A percentile compares a stretch with the other conserved stretches of the same genome.
phyloP scores from a whole-genome alignment of 495 filamentous ascomycete species.

The Penicillium salamii region DNA sequence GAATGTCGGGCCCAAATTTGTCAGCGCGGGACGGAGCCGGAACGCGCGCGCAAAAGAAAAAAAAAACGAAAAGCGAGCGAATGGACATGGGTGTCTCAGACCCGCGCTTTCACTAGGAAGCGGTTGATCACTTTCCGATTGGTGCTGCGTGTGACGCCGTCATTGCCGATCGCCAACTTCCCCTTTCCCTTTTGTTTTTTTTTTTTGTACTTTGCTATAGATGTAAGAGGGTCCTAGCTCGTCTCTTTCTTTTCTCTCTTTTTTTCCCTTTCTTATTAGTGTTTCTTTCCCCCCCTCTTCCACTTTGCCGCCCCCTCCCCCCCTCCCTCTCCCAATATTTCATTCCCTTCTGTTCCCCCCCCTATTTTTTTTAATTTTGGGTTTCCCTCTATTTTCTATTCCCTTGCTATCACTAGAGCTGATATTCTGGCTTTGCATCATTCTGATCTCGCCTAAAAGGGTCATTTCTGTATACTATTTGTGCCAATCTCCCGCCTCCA shows the following conservation, averaged over 20 bases:
- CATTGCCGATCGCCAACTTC: conserved; percentile 45
- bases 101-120: conserved; percentile 20
- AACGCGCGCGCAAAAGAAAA: conserved; percentile 2
- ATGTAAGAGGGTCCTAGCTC: conserved; percentile 5
- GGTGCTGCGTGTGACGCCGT: conserved; percentile 27
- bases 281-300: conserved; percentile 8
- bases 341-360: conserved; percentile 3
- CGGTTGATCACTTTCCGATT: conserved; percentile 28
- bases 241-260: conserved; percentile 8
- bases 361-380: conserved; percentile 11
- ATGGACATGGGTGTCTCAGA: conserved; percentile 21
- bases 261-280: conserved; percentile 9
- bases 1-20: conserved; percentile 8
- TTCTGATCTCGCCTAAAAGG: neutral
- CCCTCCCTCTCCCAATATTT: conserved; percentile 3
- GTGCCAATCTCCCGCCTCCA: conserved; percentile 5
- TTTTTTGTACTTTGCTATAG: conserved; percentile 5
- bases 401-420: neutral
- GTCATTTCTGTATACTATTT: conserved; percentile 1
- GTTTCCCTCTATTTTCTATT: conserved; percentile 2
- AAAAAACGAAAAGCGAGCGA: neutral
- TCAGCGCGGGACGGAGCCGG: conserved; percentile 8
- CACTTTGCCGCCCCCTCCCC: conserved; percentile 6
- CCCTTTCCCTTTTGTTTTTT: conserved; percentile 14
- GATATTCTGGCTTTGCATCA: neutral